A percentile compares a stretch with the other conserved stretches of the same genome.
phyloP scores from a whole-genome alignment of 352 stramenopile species.

The Hyaloperonospora arabidopsidis region DNA sequence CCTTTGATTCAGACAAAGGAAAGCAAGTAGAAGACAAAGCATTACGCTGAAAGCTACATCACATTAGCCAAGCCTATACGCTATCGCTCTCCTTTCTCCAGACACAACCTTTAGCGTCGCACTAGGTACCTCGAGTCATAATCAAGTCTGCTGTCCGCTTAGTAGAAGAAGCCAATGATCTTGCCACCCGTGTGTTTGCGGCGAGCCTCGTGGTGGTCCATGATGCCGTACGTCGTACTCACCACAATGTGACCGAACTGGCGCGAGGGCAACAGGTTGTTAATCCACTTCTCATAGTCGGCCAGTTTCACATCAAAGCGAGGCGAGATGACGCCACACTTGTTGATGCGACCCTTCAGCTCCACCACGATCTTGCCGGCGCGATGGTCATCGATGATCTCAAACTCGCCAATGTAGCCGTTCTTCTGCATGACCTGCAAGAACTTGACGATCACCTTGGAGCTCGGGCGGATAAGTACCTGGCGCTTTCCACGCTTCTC shows the following conservation, averaged over 20 bases:
- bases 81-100: constrained; percentile 27
- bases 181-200: constrained; percentile 99
- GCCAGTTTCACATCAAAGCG: constrained; percentile 95
- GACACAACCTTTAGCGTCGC: constrained; percentile 12
- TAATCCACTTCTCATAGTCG: constrained; percentile 99
- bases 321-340: constrained; percentile 99
- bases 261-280: constrained; percentile 97
- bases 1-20: too few relatives aligned
- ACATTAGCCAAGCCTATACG: constrained; percentile 16
- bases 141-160: constrained; percentile 26
- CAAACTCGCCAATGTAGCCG: constrained; percentile 99
- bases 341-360: constrained; percentile 99
- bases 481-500: constrained; percentile 99
- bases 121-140: constrained; percentile 15
- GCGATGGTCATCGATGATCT: constrained; percentile 99
- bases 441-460: constrained; percentile 99
- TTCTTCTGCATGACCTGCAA: constrained; percentile 99
- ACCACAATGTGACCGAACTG: constrained; percentile 99
- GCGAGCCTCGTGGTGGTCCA: constrained; percentile 91
- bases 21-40: too few relatives aligned
- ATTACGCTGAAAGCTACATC: too few relatives aligned
- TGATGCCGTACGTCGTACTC: constrained; percentile 86
- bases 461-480: constrained; percentile 97
- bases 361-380: constrained; percentile 98
- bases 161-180: constrained; percentile 99